These are phyloP conservation scores for Dictyostelium discoideum DNA, from an alignment of 78 protist species.

Conservation along the genomic window dicty_2.7 NC_007089.4:5850001-5850500, in stretches of 20 bases:
- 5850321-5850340: neutral
- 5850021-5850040: neutral
- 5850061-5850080: conserved; percentile 45
- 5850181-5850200: neutral
- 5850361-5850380: neutral
- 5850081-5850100: conserved; percentile 61
- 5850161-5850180: neutral
- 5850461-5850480: no score
- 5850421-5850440: no score
- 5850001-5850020: neutral
- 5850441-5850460: no score
- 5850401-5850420: no score
- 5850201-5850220: conserved; percentile 7
- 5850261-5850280: conserved; percentile 18
- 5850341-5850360: conserved; percentile 14
- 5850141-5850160: neutral
- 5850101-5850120: conserved; percentile 50
- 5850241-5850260: neutral
- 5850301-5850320: conserved; percentile 13
- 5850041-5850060: neutral
- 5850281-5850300: conserved; percentile 66
- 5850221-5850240: conserved; percentile 8
- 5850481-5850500: no score
- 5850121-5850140: conserved; percentile 55
- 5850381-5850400: neutral